These are phyloP conservation scores for Cutaneotrichosporon arboriforme DNA, from an alignment of 1,284 basidiomycete species.

Conservation along the genomic window DNA sequence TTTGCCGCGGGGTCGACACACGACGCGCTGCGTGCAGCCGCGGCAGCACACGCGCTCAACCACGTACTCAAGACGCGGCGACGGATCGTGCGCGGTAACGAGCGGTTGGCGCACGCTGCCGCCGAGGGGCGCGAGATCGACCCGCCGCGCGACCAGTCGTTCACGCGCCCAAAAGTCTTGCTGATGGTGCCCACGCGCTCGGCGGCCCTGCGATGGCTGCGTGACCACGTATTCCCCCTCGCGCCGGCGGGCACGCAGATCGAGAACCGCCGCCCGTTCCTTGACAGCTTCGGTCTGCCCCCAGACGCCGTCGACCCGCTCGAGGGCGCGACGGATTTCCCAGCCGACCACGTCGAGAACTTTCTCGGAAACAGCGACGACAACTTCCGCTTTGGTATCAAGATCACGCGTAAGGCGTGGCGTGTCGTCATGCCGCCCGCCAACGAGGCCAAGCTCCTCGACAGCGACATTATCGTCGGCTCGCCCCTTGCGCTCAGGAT, in stretches of 20 bases:
- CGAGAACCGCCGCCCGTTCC: slow-evolving; percentile 79
- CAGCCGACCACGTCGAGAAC: slow-evolving; percentile 83
- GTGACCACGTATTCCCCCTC: slow-evolving; percentile 64
- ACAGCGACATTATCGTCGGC: slow-evolving; percentile 84
- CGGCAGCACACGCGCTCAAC: slow-evolving; percentile 70
- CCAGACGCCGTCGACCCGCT: slow-evolving; percentile 74
- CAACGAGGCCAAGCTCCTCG: slow-evolving; percentile 48
- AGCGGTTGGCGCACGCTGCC: slow-evolving; percentile 65
- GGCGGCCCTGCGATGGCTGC: slow-evolving; percentile 69
- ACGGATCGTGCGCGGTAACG: slow-evolving; percentile 88
- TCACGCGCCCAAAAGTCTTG: slow-evolving; percentile 90
- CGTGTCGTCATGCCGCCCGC: slow-evolving; percentile 64
- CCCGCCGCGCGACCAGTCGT: slow-evolving; percentile 84
- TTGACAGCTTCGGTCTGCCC: slow-evolving; percentile 76
- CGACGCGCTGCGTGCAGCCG: slow-evolving; percentile 58
- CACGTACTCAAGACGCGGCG: slow-evolving; percentile 90
- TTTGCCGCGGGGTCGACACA: slow-evolving; percentile 24
- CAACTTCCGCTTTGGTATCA: slow-evolving; percentile 85
- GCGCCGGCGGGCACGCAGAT: slow-evolving; percentile 61
- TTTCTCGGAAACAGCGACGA: slow-evolving; percentile 98
- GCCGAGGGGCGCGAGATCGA: slow-evolving; percentile 51
- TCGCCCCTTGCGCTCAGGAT: slow-evolving; percentile 87
- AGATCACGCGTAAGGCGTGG: slow-evolving; percentile 86
- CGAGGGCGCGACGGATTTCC: slow-evolving; percentile 62
- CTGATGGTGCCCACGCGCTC: slow-evolving; percentile 89